Base-by-base conservation (phyloP, 2,329 filamentous ascomycete species). In the Rutstroemia sp. region DNA sequence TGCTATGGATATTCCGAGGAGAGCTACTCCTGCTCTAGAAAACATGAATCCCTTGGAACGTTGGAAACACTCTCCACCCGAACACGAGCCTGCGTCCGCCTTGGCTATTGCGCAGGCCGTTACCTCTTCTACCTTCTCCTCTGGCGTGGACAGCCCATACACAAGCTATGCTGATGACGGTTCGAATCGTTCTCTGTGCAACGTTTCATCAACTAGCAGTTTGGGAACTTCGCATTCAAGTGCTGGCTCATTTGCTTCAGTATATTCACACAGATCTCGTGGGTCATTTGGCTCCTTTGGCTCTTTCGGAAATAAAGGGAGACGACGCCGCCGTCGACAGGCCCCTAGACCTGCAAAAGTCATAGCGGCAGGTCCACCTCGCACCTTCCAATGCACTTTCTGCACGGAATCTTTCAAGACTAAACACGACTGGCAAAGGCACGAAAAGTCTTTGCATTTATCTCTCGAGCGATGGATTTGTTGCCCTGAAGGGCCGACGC, bases 1-100 rank as follows among this genome's bases (percentile, higher is more conserved):
- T 56, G 82, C 85, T 5, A 85, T 95, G 60, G 84, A 92, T 60
- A 92, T 95, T 55, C 88, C 89, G 10, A 74, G 79, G 65, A 73
- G 76, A 56, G 78, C 78, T 50, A 81, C 81, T 47, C 80, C 82
- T 2, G 77, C 73, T 21, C 54, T 66, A 63, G 73, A 80, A 62
- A 66, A 81, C 67, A 78, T 86, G 70, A 83, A 83, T 66, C 83
- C 83, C 7, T 73, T 87, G 64, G 83, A 87, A 71, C 74, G 84
- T 77, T 87, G 84, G 83, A 80, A 86, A 67, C 75, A 83, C 68
- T 86, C 82, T 62, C 84, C 84, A 39, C 84, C 84, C 48, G 83
- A 87, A 72, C 78, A 87, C 75, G 84, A 87, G 77, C 80, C 84
- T 64, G 84, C 83, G 60, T 76, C 80, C 6, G 74, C 84, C 57